phyloP scores from a whole-genome alignment of 1,139 yeast genomes.

The Diutina siamensis region DNA sequence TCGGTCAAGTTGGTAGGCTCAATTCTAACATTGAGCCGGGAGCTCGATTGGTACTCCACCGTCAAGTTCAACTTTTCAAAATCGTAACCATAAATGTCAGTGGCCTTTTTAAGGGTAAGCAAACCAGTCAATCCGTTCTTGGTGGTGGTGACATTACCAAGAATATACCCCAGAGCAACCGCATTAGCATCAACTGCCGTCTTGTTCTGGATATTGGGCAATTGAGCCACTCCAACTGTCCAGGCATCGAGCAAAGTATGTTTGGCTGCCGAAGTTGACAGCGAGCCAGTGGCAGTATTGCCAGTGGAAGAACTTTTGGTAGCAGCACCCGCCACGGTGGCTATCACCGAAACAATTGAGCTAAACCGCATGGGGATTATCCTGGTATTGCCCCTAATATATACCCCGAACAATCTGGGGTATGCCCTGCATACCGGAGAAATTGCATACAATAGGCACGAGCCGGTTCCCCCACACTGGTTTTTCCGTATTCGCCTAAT shows the following conservation, averaged over 20 bases:
- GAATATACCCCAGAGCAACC: constrained; percentile 17
- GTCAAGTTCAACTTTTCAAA: constrained; percentile 16
- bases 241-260: constrained; percentile 10
- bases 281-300: background rate
- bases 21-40: constrained; percentile 17
- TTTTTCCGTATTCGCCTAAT: too few species aligned
- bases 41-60: constrained; percentile 17
- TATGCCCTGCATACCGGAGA: too few species aligned
- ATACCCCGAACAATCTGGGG: too few species aligned
- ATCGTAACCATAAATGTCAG: constrained; percentile 22
- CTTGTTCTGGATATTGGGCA: constrained; percentile 17
- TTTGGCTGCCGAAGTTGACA: background rate
- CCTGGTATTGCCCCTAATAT: too few species aligned
- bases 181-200: constrained; percentile 19
- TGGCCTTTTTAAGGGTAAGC: constrained; percentile 14
- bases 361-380: background rate
- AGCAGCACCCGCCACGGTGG: background rate
- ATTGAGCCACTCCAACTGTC: constrained; percentile 15
- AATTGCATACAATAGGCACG: too few species aligned
- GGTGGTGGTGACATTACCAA: constrained; percentile 12
- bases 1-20: constrained; percentile 16
- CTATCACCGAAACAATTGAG: background rate
- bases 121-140: constrained; percentile 15
- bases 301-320: background rate
- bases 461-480: too few species aligned